These are phyloP conservation scores for Ramularia collo-cygni DNA, from an alignment of 2,329 filamentous ascomycete genomes.

Conservation along the genomic window DNA sequence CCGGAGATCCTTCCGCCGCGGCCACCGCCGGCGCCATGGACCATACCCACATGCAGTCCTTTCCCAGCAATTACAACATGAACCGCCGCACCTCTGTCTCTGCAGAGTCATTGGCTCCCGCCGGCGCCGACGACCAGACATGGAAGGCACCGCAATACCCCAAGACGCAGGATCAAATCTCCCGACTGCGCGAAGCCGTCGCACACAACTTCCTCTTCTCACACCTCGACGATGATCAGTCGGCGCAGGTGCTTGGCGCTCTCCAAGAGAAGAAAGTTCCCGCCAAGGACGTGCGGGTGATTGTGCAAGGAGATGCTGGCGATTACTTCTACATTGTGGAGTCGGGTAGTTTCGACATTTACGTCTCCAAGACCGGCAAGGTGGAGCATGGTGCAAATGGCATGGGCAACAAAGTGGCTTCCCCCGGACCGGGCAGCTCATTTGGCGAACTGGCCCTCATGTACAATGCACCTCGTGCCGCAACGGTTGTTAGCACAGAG, in stretches of 20 bases:
- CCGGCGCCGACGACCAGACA: slow-evolving; percentile 72
- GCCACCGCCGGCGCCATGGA: slow-evolving; percentile 43
- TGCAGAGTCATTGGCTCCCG: slow-evolving; percentile 90
- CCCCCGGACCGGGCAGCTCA: slow-evolving; percentile 79
- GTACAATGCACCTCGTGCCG: slow-evolving; percentile 96
- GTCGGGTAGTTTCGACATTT: slow-evolving; percentile 80
- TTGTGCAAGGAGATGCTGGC: slow-evolving; percentile 88
- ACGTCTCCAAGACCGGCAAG: slow-evolving; percentile 71
- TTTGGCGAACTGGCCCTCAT: slow-evolving; percentile 96
- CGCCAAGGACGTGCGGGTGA: slow-evolving; percentile 83
- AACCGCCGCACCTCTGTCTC: slow-evolving; percentile 91
- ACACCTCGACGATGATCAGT: slow-evolving; percentile 91
- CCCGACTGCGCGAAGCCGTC: slow-evolving; percentile 73
- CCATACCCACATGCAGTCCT: slow-evolving; percentile 52
- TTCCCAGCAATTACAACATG: slow-evolving; percentile 91
- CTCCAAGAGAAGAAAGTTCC: slow-evolving; percentile 93
- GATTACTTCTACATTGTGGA: slow-evolving; percentile 99
- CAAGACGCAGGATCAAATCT: slow-evolving; percentile 75
- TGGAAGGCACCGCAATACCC: slow-evolving; percentile 82
- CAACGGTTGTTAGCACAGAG: slow-evolving; percentile 82
- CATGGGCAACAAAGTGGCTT: slow-evolving; percentile 73
- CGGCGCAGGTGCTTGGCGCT: slow-evolving; percentile 76
- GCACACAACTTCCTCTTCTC: slow-evolving; percentile 88
- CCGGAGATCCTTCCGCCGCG: slow-evolving; percentile 33
- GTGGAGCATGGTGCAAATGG: slow-evolving; percentile 76